Evolutionary conservation across 2,329 filamentous ascomycete genomes (phyloP).

Genomic region (Fonsecaea nubica): DNA sequence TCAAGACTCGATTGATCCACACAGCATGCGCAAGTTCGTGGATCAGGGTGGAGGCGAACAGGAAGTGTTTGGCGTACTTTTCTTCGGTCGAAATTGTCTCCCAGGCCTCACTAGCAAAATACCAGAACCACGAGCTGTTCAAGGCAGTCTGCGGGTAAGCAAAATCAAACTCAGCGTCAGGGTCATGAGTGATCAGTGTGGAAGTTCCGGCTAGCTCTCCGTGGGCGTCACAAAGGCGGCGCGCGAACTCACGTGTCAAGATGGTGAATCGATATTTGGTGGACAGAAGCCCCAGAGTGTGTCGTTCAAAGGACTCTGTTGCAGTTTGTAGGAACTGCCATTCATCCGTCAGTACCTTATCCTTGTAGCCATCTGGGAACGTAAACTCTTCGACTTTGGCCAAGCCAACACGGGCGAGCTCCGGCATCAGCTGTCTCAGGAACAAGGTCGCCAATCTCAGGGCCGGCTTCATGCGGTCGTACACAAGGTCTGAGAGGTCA

Average conservation of each 20-base stretch:
- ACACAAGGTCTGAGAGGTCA: conserved; percentile 6
- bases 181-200: not conserved
- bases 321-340: not conserved
- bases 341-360: not conserved
- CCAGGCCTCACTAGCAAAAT: conserved; percentile 12
- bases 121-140: conserved; percentile 5
- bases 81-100: conserved; percentile 8
- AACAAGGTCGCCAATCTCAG: conserved; percentile 23
- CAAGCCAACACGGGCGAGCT: conserved; percentile 17
- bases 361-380: not conserved
- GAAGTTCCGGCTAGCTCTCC: not conserved
- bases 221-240: not conserved
- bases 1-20: conserved; percentile 18
- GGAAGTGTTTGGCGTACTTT: conserved; percentile 16
- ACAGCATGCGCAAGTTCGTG: conserved; percentile 26
- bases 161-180: not conserved
- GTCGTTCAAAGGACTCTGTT: conserved; percentile 5
- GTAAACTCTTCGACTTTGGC: not conserved
- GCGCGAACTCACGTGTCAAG: not conserved
- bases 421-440: not conserved
- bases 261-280: conserved; percentile 22
- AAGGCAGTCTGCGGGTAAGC: conserved; percentile 14
- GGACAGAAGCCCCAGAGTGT: conserved; percentile 4
- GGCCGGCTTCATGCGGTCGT: conserved; percentile 25
- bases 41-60: conserved; percentile 16